phyloP scores from a whole-genome alignment of 257 asterid genomes.

The Capsicum baccatum region DNA sequence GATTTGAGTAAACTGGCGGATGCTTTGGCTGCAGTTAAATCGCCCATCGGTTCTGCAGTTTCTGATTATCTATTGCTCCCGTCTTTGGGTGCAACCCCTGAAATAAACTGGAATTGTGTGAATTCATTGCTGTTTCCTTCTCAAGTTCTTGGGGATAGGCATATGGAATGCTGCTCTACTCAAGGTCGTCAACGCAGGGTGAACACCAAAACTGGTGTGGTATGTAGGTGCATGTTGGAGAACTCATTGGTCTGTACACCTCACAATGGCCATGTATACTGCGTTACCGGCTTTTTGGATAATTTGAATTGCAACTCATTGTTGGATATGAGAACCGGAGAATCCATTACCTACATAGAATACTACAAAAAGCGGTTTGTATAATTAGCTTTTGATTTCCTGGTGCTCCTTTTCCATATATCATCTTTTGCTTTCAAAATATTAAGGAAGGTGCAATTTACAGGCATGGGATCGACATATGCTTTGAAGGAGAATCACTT shows the following conservation, averaged over 20 bases:
- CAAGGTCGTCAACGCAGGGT: conserved; percentile 34
- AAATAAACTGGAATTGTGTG: conserved; percentile 64
- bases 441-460: neutral
- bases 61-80: conserved; percentile 83
- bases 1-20: conserved; percentile 43
- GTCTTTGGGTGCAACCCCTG: conserved; percentile 32
- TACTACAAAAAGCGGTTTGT: conserved; percentile 58
- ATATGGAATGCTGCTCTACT: conserved; percentile 30
- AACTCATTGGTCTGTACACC: conserved; percentile 75
- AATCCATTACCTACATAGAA: conserved; percentile 49
- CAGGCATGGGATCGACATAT: conserved; percentile 69
- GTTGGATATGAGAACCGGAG: conserved; percentile 50
- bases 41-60: conserved; percentile 32
- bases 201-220: conserved; percentile 54
- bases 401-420: neutral
- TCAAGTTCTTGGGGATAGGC: conserved; percentile 30
- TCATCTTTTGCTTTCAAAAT: neutral
- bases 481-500: conserved; percentile 51
- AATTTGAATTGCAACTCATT: conserved; percentile 49
- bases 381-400: neutral
- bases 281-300: conserved; percentile 55
- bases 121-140: conserved; percentile 40
- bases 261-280: conserved; percentile 63
- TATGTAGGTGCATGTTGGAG: conserved; percentile 66
- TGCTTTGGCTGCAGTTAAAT: conserved; percentile 34